Percentiles rank a stretch among this genome's conserved stretches.
Evolutionary conservation across 345 rosid species (phyloP).

Genomic region (Eucalyptus pauciflora): DNA sequence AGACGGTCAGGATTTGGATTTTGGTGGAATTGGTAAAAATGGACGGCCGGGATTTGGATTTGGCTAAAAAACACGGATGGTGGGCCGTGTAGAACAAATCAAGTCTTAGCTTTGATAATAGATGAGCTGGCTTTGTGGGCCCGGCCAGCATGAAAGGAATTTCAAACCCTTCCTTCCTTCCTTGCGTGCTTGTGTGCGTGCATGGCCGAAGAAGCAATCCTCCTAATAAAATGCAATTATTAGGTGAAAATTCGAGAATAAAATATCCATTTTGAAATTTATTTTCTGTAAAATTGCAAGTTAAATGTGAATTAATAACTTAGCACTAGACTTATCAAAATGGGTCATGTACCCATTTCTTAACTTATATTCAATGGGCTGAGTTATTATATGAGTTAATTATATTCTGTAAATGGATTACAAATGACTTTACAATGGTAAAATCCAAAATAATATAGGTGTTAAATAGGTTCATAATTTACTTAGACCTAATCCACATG

Average conservation of each 20-base stretch:
- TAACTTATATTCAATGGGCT: accelerated
- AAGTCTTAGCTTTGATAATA: too few relatives aligned
- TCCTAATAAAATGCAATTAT: too few relatives aligned
- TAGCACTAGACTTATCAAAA: background rate
- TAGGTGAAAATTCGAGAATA: background rate
- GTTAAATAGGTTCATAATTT: too few relatives aligned
- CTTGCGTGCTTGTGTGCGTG: background rate
- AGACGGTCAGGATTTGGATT: accelerated
- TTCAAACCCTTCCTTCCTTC: too few relatives aligned
- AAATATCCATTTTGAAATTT: background rate
- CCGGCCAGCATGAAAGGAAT: background rate
- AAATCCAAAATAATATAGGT: too few relatives aligned
- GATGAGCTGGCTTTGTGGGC: background rate
- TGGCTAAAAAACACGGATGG: too few relatives aligned
- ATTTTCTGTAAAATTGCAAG: background rate
- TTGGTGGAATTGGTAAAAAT: too few relatives aligned
- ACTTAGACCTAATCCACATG: too few relatives aligned
- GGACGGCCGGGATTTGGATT: too few relatives aligned
- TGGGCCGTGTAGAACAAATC: too few relatives aligned
- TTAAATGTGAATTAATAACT: background rate
- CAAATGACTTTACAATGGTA: too few relatives aligned
- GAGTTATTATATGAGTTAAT: too few relatives aligned
- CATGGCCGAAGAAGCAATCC: background rate
- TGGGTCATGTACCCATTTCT: accelerated
- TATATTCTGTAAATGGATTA: accelerated